Evolutionary conservation across 2,329 filamentous ascomycete species (phyloP), one percentile per base, ranked within the genome.

Genomic region (Aspergillus niger): DNA sequence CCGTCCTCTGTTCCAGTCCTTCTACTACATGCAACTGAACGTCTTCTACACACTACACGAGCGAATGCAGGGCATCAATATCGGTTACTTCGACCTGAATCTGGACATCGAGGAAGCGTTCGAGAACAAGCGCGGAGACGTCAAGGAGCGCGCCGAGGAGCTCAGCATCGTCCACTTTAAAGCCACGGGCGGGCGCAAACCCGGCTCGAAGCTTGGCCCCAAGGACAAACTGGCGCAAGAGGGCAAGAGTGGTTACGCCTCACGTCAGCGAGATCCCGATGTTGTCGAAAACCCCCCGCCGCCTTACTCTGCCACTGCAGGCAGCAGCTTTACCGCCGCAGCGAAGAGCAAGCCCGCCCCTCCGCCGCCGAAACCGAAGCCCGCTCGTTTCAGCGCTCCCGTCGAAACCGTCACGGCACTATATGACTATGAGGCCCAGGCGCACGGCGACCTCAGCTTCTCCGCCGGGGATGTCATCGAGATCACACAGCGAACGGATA

Each of bases 1-100:
- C 76, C 89, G 91, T 68, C 95, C 95, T 2, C 86, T 99, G 7
- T 99, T 99, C 83, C 95, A 98, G 76, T 96, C 91, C 8, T 99
- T 99, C 81, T 99, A 99, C 80, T 99, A 98, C 82, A 99, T 99
- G 95, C 95, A 99, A 78, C 86, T 99, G 66, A 99, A 99, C 77
- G 91, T 99, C 66, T 99, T 98, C 77, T 99, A 99, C 79, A 99
- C 95, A 1, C 83, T 99, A 57, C 95, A 99, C 76, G 94, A 98
- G 79, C 92, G 89, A 79, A 99, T 99, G 95, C 95, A 99, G 80
- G 88, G 85, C 67, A 92, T 96, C 76, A 93, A 98, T 72, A 99
- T 99, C 73, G 92, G 92, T 63, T 99, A 99, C 80, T 99, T 99
- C 77, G 91, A 99, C 76, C 85, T 99, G 55, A 91, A 90, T 1